Conservation (phyloP, 352 stramenopile genomes). For the Globisporangium megalacanthum region DNA sequence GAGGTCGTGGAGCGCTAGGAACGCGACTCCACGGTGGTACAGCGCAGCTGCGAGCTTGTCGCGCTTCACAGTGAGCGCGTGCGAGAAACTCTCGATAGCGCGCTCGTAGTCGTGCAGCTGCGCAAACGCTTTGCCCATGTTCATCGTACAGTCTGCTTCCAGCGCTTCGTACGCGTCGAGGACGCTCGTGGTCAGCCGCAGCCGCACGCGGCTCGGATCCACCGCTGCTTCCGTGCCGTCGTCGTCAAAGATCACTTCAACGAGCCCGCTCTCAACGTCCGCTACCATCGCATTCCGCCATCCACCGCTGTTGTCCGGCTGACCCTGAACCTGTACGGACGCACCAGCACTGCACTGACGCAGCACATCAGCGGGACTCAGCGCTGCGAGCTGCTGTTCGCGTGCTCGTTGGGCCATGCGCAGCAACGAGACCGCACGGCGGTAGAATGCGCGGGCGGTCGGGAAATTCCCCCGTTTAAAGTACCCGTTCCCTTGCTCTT, state of each 20-base stretch:
- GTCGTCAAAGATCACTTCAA: slow-evolving; percentile 68
- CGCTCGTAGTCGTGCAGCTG: slow-evolving; percentile 49
- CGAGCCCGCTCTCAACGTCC: slow-evolving; percentile 35
- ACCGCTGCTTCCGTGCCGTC: slow-evolving; percentile 45
- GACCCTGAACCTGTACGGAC: slow-evolving; percentile 40
- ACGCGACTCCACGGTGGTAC: slow-evolving; percentile 63
- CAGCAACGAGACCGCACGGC: slow-evolving; percentile 46
- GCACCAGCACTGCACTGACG: slow-evolving; percentile 41
- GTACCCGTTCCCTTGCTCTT: slow-evolving; percentile 50
- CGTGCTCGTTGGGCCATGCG: slow-evolving; percentile 34
- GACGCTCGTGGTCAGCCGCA: slow-evolving; percentile 50
- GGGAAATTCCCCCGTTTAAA: slow-evolving; percentile 58
- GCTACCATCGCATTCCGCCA: slow-evolving; percentile 60
- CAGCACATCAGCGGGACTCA: slow-evolving; percentile 28
- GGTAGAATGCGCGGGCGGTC: slow-evolving; percentile 56
- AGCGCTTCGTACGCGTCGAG: slow-evolving; percentile 47
- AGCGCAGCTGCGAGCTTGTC: slow-evolving; percentile 55
- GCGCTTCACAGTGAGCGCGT: slow-evolving; percentile 35
- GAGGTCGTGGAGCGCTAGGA: slow-evolving; percentile 60
- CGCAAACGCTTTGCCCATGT: slow-evolving; percentile 70
- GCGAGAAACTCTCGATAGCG: slow-evolving; percentile 53
- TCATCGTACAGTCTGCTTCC: slow-evolving; percentile 70
- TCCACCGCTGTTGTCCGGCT: not conserved
- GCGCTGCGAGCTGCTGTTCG: slow-evolving; percentile 28
- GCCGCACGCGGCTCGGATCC: slow-evolving; percentile 34